Percentiles rank a stretch among this genome's conserved stretches.
Conservation (phyloP, 2,329 filamentous ascomycete genomes). For the Paecilomyces formosus region DNA sequence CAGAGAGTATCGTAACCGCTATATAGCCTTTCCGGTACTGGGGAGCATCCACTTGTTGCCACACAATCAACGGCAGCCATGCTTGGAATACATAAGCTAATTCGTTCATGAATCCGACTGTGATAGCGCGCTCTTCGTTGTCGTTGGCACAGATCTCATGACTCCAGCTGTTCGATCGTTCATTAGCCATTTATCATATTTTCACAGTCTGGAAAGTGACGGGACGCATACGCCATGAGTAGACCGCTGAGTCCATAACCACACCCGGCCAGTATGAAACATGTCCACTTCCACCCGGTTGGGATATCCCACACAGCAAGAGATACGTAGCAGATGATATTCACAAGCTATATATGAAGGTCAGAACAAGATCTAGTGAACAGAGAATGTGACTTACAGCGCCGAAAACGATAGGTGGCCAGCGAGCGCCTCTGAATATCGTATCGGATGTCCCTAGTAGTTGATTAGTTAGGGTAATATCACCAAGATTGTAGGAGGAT, state of each 20-base stretch:
- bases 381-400: slow-evolving; percentile 19
- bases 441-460: slow-evolving; percentile 52
- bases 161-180: slow-evolving; percentile 36
- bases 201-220: background rate
- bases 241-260: slow-evolving; percentile 43
- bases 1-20: slow-evolving; percentile 45
- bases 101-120: slow-evolving; percentile 60
- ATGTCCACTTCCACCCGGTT: slow-evolving; percentile 55
- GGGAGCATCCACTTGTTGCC: slow-evolving; percentile 58
- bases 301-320: slow-evolving; percentile 46
- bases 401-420: slow-evolving; percentile 57
- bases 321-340: slow-evolving; percentile 37
- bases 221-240: slow-evolving; percentile 39
- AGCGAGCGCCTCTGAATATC: slow-evolving; percentile 51
- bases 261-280: slow-evolving; percentile 48
- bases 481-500: background rate
- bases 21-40: slow-evolving; percentile 54
- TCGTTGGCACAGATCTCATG: slow-evolving; percentile 50
- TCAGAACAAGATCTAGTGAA: slow-evolving; percentile 43
- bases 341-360: slow-evolving; percentile 17
- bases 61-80: slow-evolving; percentile 60
- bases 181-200: background rate
- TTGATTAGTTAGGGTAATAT: background rate
- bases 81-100: slow-evolving; percentile 63
- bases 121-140: slow-evolving; percentile 60